Conservation (phyloP, 805 yeast genomes). For the Saccharomyces paradoxus region DNA sequence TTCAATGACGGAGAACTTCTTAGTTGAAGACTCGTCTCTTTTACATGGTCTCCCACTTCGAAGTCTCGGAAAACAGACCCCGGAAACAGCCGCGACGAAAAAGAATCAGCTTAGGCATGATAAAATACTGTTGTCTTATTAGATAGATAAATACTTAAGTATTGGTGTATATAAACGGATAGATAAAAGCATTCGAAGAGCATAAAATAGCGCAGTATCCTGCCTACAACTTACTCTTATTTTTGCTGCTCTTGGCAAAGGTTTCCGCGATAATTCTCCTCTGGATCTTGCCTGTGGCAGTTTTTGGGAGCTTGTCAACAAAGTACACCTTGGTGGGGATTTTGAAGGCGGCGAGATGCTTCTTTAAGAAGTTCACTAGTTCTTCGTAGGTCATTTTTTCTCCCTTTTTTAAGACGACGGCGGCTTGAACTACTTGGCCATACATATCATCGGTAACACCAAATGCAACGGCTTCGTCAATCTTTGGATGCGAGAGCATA, state of each 20-base stretch:
- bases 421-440: conserved; percentile 67
- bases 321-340: conserved; percentile 51
- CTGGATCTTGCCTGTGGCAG: conserved; percentile 73
- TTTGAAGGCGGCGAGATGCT: conserved; percentile 48
- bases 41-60: neutral
- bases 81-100: neutral
- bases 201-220: neutral
- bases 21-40: neutral
- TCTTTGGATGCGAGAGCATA: conserved; percentile 51
- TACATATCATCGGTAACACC: conserved; percentile 61
- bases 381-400: conserved; percentile 35
- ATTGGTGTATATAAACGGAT: neutral
- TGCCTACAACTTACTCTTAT: conserved; percentile 11
- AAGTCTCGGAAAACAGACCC: neutral
- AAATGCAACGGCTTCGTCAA: conserved; percentile 62
- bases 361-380: conserved; percentile 37
- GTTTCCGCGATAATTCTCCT: conserved; percentile 53
- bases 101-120: neutral
- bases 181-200: neutral
- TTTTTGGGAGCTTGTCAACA: conserved; percentile 58
- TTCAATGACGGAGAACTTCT: neutral
- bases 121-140: neutral
- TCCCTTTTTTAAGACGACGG: conserved; percentile 47
- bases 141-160: neutral
- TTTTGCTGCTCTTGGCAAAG: conserved; percentile 32